These are phyloP conservation scores for Alternaria novae-zelandiae DNA, from an alignment of 2,329 filamentous ascomycete species.

Conservation along the genomic window DNA sequence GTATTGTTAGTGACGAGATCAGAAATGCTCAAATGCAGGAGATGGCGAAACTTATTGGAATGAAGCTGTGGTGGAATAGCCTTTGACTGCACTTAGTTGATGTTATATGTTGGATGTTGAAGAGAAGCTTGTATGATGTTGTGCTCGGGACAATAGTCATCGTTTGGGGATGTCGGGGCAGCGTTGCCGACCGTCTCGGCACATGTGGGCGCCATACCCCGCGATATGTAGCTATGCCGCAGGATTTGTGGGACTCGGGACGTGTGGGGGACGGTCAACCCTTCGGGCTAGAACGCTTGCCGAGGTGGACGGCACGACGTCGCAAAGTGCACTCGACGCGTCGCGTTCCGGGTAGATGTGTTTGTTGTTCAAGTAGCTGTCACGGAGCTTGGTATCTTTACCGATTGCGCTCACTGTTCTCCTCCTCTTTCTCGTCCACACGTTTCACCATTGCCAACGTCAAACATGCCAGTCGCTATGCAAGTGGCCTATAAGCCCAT, in stretches of 20 bases:
- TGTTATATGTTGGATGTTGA: not conserved
- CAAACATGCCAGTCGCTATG: slow-evolving; percentile 38
- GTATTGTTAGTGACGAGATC: not conserved
- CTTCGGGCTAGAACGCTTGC: not conserved
- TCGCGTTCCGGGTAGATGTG: not conserved
- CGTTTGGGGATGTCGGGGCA: not conserved
- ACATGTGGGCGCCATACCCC: slow-evolving; percentile 1
- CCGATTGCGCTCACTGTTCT: not conserved
- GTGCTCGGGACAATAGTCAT: not conserved
- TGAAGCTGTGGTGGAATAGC: not conserved
- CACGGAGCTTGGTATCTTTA: not conserved
- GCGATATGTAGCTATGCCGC: not conserved
- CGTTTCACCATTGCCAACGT: not conserved
- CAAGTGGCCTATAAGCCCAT: slow-evolving; percentile 42
- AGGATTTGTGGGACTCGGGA: not conserved
- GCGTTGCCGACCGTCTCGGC: not conserved
- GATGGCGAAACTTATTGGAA: not conserved
- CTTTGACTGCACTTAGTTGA: not conserved
- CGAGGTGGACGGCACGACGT: not conserved
- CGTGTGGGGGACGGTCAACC: not conserved
- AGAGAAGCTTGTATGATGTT: not conserved
- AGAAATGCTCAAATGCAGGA: not conserved
- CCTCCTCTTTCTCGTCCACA: not conserved
- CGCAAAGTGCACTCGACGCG: not conserved
- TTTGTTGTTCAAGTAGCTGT: not conserved